phyloP scores from a whole-genome alignment of 2,329 filamentous ascomycete species.

The Colletotrichum musicola region DNA sequence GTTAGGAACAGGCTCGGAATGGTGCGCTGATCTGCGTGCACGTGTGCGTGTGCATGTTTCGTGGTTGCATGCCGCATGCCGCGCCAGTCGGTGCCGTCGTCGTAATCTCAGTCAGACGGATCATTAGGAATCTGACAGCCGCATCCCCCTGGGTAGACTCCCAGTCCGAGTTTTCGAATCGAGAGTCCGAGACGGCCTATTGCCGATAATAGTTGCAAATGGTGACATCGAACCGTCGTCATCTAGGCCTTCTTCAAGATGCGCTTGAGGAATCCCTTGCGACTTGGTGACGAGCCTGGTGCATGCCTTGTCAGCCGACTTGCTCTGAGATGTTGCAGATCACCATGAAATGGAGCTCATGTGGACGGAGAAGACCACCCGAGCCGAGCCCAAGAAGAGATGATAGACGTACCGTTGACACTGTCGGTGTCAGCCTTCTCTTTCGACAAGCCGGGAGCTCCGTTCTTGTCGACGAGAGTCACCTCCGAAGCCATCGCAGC shows the following conservation, averaged over 20 bases:
- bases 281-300: slow-evolving; percentile 17
- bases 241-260: slow-evolving; percentile 32
- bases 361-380: too few relatives aligned
- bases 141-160: too few relatives aligned
- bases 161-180: too few relatives aligned
- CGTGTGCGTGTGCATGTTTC: too few relatives aligned
- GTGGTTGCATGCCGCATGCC: background rate
- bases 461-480: slow-evolving; percentile 35
- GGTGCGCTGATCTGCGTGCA: background rate
- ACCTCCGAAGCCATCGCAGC: slow-evolving; percentile 34
- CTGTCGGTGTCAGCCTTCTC: slow-evolving; percentile 30
- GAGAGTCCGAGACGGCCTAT: background rate
- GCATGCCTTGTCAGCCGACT: background rate
- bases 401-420: slow-evolving; percentile 4
- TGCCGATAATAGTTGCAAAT: background rate
- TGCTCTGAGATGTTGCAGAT: too few relatives aligned
- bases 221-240: slow-evolving; percentile 8
- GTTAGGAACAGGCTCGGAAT: background rate
- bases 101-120: slow-evolving; percentile 12
- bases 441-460: slow-evolving; percentile 23
- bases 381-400: too few relatives aligned
- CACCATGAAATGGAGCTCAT: too few relatives aligned
- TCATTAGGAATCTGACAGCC: slow-evolving; percentile 12
- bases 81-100: background rate
- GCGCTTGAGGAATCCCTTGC: slow-evolving; percentile 33